Base-by-base conservation (phyloP, 2,329 filamentous ascomycete genomes). In the Beauveria varroae region DNA sequence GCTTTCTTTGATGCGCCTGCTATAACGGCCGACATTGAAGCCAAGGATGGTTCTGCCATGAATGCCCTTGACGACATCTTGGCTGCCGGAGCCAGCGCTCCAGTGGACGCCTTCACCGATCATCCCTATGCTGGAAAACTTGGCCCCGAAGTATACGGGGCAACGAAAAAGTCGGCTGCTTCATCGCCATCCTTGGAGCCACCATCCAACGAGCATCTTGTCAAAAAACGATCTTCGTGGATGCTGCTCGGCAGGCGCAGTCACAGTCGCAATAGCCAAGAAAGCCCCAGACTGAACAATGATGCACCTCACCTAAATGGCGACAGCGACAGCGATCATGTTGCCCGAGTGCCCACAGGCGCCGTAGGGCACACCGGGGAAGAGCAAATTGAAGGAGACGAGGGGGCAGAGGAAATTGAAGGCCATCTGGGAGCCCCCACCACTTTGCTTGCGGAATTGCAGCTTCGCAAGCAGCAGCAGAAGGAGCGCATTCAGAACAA, bases 21-120 rank as follows among this genome's bases (percentile, higher is more conserved):
- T 3, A 71, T 81, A 5, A 67, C 74, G 2, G 76, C 80, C 5
- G 73, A 77, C 14, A 77, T 87, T 24, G 79, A 87, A 66, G 70
- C 87, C 60, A 87, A 86, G 72, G 86, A 90, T 62, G 88, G 90
- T 20, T 98, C 95, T 28, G 93, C 93, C 12, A 90, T 92, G 70
- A 88, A 85, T 47, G 96, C 93, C 0, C 82, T 99, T 8, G 93
- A 99, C 66, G 93, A 86, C 71, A 96, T 99, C 58, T 81, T 99
- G 18, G 89, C 96, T 70, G 95, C 93, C 8, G 95, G 93, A 3
- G 90, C 91, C 3, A 84, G 82, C 63, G 93, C 95, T 0, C 95
- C 95, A 1, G 92, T 96, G 34, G 91, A 82, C 66, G 93, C 93
- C 28, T 98, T 98, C 68, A 96, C 90, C 0, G 91, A 97, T 69